These are phyloP conservation scores for Cyclotella atomus DNA, from an alignment of 108 stramenopile species.

Conservation along the genomic window DNA sequence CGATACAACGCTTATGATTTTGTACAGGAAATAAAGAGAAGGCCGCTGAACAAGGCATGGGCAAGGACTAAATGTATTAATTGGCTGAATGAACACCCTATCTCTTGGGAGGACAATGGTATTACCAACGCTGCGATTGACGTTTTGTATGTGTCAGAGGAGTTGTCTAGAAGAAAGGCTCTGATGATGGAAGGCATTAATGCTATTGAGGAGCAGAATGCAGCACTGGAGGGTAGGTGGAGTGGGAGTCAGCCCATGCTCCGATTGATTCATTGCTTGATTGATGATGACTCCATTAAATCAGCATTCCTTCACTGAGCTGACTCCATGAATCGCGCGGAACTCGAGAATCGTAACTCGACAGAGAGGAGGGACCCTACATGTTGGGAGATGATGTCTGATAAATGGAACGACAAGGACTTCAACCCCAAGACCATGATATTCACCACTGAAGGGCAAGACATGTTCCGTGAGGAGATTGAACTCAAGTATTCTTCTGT, in stretches of 20 bases:
- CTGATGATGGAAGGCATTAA: too few relatives aligned
- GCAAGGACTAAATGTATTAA: too few relatives aligned
- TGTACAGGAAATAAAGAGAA: too few relatives aligned
- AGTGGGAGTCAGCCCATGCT: background rate
- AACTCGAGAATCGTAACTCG: conserved; percentile 5
- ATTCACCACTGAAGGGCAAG: background rate
- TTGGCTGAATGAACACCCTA: too few relatives aligned
- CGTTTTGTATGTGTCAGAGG: too few relatives aligned
- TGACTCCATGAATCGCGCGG: background rate
- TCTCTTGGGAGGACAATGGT: too few relatives aligned
- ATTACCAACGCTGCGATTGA: too few relatives aligned
- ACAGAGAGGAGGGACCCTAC: conserved; percentile 10
- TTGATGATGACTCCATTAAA: background rate
- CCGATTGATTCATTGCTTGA: conserved; percentile 10
- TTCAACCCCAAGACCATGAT: conserved; percentile 2
- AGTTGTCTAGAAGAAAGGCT: too few relatives aligned
- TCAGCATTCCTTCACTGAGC: background rate
- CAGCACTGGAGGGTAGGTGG: background rate
- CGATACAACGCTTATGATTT: too few relatives aligned
- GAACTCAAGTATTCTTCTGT: background rate
- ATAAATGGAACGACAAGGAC: conserved; percentile 1
- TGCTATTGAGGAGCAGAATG: too few relatives aligned
- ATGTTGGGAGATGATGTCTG: conserved; percentile 1
- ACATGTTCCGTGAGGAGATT: background rate
- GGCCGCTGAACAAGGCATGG: too few relatives aligned